Evolutionary conservation across 495 filamentous ascomycete genomes (phyloP).

Genomic region (Rostrohypoxylon terebratum): DNA sequence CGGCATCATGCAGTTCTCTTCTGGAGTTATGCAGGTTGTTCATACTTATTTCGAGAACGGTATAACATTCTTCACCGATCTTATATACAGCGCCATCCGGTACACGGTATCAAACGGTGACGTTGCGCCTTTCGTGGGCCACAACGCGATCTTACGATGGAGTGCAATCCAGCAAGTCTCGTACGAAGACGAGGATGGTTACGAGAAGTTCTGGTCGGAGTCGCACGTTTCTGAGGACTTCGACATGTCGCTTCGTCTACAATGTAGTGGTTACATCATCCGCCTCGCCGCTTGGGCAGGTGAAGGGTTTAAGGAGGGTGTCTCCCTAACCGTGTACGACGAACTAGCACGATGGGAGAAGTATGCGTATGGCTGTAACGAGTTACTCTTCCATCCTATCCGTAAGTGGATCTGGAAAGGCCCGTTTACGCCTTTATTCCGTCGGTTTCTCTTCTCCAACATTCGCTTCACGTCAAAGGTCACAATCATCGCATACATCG

Average conservation of each 20-base stretch:
- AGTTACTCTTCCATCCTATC: slow-evolving; percentile 82
- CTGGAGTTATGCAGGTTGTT: slow-evolving; percentile 85
- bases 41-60: slow-evolving; percentile 79
- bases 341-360: slow-evolving; percentile 87
- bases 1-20: slow-evolving; percentile 83
- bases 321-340: slow-evolving; percentile 87
- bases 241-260: slow-evolving; percentile 85
- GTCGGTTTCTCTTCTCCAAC: slow-evolving; percentile 73
- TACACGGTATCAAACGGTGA: slow-evolving; percentile 86
- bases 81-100: slow-evolving; percentile 82
- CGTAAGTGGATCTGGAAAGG: slow-evolving; percentile 71
- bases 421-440: slow-evolving; percentile 82
- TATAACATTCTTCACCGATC: slow-evolving; percentile 87
- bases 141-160: slow-evolving; percentile 86
- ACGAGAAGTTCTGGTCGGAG: slow-evolving; percentile 88
- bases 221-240: slow-evolving; percentile 86
- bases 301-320: slow-evolving; percentile 85
- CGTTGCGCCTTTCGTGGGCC: slow-evolving; percentile 82
- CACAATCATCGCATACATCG: slow-evolving; percentile 85
- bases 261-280: slow-evolving; percentile 77
- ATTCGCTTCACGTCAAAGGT: slow-evolving; percentile 83
- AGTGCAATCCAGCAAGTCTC: slow-evolving; percentile 80
- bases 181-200: slow-evolving; percentile 73
- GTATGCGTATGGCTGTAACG: slow-evolving; percentile 89
- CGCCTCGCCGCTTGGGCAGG: slow-evolving; percentile 78